Evolutionary conservation across 2,329 filamentous ascomycete genomes (phyloP).

Genomic region (Sporothrix humicola): DNA sequence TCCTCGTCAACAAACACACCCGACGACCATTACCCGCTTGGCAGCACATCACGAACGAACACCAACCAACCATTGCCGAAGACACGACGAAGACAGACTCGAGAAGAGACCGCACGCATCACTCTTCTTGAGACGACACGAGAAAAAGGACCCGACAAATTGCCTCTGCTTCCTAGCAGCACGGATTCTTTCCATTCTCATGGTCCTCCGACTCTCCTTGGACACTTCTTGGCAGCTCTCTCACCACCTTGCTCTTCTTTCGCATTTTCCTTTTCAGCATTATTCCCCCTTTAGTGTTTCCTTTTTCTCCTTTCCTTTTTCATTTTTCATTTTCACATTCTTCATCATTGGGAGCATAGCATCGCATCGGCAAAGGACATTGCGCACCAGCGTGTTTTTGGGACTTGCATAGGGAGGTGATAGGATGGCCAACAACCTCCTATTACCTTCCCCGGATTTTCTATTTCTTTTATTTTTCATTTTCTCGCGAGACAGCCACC

Average conservation of each 20-base stretch:
- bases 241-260: slow-evolving; percentile 14
- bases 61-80: slow-evolving; percentile 32
- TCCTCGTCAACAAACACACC: slow-evolving; percentile 9
- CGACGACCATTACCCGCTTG: slow-evolving; percentile 8
- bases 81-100: slow-evolving; percentile 31
- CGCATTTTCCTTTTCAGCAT: slow-evolving; percentile 28
- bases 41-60: slow-evolving; percentile 12
- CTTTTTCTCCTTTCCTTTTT: not conserved
- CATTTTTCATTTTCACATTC: not conserved
- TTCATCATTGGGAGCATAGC: slow-evolving; percentile 21
- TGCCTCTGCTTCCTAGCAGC: not conserved
- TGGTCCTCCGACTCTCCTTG: not conserved
- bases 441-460: slow-evolving; percentile 22
- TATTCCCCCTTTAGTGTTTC: slow-evolving; percentile 23
- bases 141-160: not conserved
- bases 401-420: slow-evolving; percentile 24
- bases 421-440: not conserved
- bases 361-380: slow-evolving; percentile 19
- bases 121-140: not conserved
- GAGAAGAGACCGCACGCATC: not conserved
- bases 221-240: slow-evolving; percentile 6
- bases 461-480: slow-evolving; percentile 26
- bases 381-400: slow-evolving; percentile 22
- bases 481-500: not conserved
- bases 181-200: not conserved